Base-by-base conservation (phyloP, 495 filamentous ascomycete species). In the Talaromyces ruber region DNA sequence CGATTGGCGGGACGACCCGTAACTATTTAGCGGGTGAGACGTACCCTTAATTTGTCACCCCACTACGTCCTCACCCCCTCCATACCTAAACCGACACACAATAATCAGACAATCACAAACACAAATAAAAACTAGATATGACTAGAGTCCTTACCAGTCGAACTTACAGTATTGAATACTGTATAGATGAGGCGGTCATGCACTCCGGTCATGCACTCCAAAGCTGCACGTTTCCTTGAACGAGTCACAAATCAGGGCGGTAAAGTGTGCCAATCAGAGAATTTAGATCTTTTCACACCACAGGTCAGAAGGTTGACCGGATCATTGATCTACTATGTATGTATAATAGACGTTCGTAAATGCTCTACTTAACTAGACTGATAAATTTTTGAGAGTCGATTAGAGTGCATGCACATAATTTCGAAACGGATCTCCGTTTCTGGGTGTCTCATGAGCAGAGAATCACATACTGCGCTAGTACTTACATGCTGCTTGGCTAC, bases 131-230 rank as follows among this genome's bases (percentile, higher is more conserved):
- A n/a, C 6, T 9, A 47, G 18, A 21, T 47, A 21, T 18, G n/a
- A 47, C 6, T 9, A 47, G 7, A 43, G 18, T 1, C 16, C n/a
- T 45, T 12, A 14, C 14, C 3, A 37, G 9, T 37, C 34, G 34
- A 39, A 14, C 14, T 47, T 47, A 47, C 21, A 21, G n/a, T 47
- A n/a, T 47, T 21, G 9, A 39, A 16, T 39, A 39, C 34, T 16
- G 34, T 39, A 18, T 32, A 18, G 18, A 22, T 51, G 37, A 60
- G 59, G 54, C 54, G 54, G 54, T 60, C 59, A 60, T 60, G 59
- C 59, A 47, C 43, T 34, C 39, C 26, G 59, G 25, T 60, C 59
- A 60, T 60, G 37, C 43, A 60, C 59, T 51, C 29, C 28, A 21
- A 26, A 54, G 37, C 39, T 45, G 32, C 32, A 28, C 21, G 24